Conservation (phyloP, 495 filamentous ascomycete species). For the Talaromyces nanjingensis region DNA sequence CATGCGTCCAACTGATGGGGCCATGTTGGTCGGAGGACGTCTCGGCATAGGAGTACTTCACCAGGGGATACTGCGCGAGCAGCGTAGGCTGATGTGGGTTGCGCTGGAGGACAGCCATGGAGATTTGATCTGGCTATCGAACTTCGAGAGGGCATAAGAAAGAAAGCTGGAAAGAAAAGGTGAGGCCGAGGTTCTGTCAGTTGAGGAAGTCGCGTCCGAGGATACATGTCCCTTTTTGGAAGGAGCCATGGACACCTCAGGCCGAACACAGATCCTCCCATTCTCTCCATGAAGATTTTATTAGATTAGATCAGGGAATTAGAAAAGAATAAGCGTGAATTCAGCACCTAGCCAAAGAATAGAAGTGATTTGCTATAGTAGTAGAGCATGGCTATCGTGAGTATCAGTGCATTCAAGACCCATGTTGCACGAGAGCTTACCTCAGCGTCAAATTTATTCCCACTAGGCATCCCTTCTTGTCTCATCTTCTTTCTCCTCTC, state of each 20-base stretch:
- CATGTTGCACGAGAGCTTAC: neutral
- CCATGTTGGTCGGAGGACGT: conserved; percentile 24
- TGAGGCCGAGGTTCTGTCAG: neutral
- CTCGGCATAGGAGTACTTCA: conserved; percentile 38
- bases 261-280: neutral
- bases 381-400: neutral
- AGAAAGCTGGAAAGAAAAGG: neutral
- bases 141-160: neutral
- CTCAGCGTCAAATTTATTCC: neutral
- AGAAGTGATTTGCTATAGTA: neutral
- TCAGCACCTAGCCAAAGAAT: neutral
- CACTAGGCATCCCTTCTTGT: neutral
- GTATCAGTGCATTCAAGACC: neutral
- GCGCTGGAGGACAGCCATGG: neutral
- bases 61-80: conserved; percentile 23
- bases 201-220: neutral
- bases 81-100: conserved; percentile 10
- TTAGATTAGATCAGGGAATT: too few relatives aligned
- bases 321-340: neutral
- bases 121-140: neutral
- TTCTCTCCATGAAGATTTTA: neutral
- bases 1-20: conserved; percentile 33
- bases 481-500: neutral
- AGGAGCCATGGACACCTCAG: neutral
- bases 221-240: neutral